Evolutionary conservation across 1,284 basidiomycete genomes (phyloP).

Genomic region (Puccinia novopanici): DNA sequence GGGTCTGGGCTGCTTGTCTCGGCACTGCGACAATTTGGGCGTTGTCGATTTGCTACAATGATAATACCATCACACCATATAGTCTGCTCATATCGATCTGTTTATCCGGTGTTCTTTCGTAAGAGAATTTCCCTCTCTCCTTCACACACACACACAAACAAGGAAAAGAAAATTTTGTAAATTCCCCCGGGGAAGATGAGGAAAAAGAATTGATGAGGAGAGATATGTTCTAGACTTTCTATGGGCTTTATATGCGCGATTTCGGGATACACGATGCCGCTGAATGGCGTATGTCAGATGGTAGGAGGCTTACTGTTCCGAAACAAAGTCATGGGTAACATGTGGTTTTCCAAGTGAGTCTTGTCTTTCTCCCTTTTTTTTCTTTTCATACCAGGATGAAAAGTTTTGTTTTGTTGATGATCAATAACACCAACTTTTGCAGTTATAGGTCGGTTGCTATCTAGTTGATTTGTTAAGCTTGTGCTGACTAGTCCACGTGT

Average conservation of each 20-base stretch:
- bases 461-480: neutral
- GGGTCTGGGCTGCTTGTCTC: neutral
- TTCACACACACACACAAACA: too few relatives aligned
- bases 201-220: neutral
- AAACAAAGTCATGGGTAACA: constrained; percentile 13
- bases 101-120: constrained; percentile 16
- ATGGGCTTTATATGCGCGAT: constrained; percentile 28
- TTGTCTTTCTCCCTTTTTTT: neutral
- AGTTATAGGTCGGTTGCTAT: constrained; percentile 22
- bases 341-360: constrained; percentile 31
- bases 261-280: constrained; percentile 6
- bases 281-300: constrained; percentile 32
- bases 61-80: neutral
- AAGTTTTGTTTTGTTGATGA: neutral
- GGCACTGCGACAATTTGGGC: neutral
- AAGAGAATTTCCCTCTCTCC: neutral
- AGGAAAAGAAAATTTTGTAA: too few relatives aligned
- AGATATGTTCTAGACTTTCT: constrained; percentile 11
- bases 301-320: constrained; percentile 19
- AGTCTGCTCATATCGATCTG: constrained; percentile 9
- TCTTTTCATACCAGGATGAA: neutral
- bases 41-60: neutral
- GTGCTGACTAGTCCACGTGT: neutral
- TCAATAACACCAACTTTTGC: neutral
- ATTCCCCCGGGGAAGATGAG: too few relatives aligned